These are phyloP conservation scores for Diospyros lotus DNA, from an alignment of 148 eudicot genomes.

Conservation along the genomic window DNA sequence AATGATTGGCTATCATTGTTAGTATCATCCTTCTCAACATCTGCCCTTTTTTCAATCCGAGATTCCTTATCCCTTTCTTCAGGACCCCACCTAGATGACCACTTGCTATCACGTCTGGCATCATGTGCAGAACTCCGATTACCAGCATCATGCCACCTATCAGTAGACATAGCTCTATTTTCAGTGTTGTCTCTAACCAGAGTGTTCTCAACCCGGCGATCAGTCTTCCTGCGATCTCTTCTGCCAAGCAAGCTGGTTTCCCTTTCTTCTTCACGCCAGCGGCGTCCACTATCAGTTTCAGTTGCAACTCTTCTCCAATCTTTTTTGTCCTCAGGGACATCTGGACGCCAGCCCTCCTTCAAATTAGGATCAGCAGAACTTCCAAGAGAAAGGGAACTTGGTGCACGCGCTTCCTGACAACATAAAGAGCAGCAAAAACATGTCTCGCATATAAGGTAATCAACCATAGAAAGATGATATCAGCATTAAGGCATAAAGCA, in stretches of 20 bases:
- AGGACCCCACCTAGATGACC: constrained; percentile 98
- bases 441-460: neutral
- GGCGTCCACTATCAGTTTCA: constrained; percentile 74
- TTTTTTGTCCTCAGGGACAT: constrained; percentile 59
- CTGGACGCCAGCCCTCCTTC: constrained; percentile 57
- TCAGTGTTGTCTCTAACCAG: constrained; percentile 62
- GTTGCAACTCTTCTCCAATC: constrained; percentile 71
- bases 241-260: constrained; percentile 96
- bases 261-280: constrained; percentile 99
- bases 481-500: neutral
- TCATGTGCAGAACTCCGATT: constrained; percentile 61
- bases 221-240: constrained; percentile 81
- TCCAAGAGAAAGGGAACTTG: constrained; percentile 79
- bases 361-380: constrained; percentile 58
- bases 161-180: constrained; percentile 50
- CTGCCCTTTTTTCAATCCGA: constrained; percentile 59
- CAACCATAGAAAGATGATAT: neutral
- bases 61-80: constrained; percentile 87
- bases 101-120: constrained; percentile 80
- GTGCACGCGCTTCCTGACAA: constrained; percentile 65
- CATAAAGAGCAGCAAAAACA: neutral
- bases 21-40: constrained; percentile 71
- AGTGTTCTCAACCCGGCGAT: constrained; percentile 70
- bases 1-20: constrained; percentile 46
- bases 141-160: constrained; percentile 67